Base-by-base conservation (phyloP, 164 flowering plant species). In the Paratinospora sagittata region DNA sequence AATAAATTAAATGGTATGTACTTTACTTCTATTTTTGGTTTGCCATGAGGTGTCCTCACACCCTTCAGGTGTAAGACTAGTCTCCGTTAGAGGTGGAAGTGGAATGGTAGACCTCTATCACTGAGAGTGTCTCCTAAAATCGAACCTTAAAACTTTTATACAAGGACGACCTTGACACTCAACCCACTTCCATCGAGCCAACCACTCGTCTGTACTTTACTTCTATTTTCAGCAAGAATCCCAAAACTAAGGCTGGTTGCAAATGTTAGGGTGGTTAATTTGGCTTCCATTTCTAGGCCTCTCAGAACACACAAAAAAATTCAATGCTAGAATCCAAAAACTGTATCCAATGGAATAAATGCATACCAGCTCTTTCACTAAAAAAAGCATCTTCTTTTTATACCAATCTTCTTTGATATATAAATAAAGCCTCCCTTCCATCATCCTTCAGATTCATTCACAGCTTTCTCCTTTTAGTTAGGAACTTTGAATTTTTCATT, bases 261-360 rank as follows among this genome's bases (percentile, higher is more conserved):
- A 47, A 19, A 47, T 47, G 5, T 47, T 13, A 47, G 19, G 2
- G 14, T 43, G 9, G 14, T 43, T 11, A 9, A 19, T 47, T 47
- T 47, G 55, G 55, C 19, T 47, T 47, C 16, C 0, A 47, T 47
- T 47, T 0, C 55, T 13, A 47, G 16, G 0, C 5, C 19, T 13
- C 55, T 47, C 8, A 14, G 55, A 47, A 13, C 10, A 55, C n/a
- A n/a, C n/a, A 21, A n/a, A 55, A 5, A 55, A 55, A 21, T 55
- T 55, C 21, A 55, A 55, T 55, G 61, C 61, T 55, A 55, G 61
- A 55, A 55, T 55, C 61, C 61, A n/a, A 55, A 55, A 55, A 55
- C 61, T n/a, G 61, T 21, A 21, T n/a, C 61, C n/a, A 21, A 55
- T 8, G 61, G 61, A 55, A 55, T 55, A 55, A 55, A 55, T 3